Base-by-base conservation (phyloP, 2,329 filamentous ascomycete species). In the Acrodontium crateriforme region DNA sequence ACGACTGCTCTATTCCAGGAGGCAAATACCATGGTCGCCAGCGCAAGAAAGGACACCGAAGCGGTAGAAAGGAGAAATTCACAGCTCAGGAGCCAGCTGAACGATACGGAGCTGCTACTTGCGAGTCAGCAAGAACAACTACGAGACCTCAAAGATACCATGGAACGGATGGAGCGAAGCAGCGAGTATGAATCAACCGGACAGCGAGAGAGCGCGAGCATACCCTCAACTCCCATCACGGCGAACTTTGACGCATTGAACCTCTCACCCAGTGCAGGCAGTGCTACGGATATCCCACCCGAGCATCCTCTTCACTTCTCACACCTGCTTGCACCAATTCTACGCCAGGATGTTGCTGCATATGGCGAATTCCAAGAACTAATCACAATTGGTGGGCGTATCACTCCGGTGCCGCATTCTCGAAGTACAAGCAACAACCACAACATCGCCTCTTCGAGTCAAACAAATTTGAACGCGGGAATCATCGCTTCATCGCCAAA, bases 11-110 rank as follows among this genome's bases (percentile, higher is more conserved):
- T 98, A n/a, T 98, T 98, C 38, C 84, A 95, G 50, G 87, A 98
- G 62, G 89, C 89, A 27, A 95, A 98, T 59, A 85, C 79, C 55
- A 95, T 98, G 87, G 89, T 98, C 28, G 81, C 87, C 21, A 74
- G 73, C 10, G 87, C 87, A 19, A 82, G 92, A 36, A 74, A 71
- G 38, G 83, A 94, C 43, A 78, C 83, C 19, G 84, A 94, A 40
- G 67, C 69, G 4, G 75, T 84, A 32, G 79, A 78, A 47, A 46
- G 42, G 36, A 82, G 82, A 50, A 92, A 89, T 45, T 83, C 93
- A 32, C 82, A 91, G 54, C 67, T 95, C 28, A 80, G 74, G 46
- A 68, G 77, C 15, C 85, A 95, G 53, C 65, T 98, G 29, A 73
- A 73, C 31, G 87, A 98, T 50, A 87, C 81, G 0, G 84, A 95